A percentile compares a stretch with the other conserved stretches of the same genome.
phyloP scores from a whole-genome alignment of 1,139 yeast genomes.

The Diutina siamensis region DNA sequence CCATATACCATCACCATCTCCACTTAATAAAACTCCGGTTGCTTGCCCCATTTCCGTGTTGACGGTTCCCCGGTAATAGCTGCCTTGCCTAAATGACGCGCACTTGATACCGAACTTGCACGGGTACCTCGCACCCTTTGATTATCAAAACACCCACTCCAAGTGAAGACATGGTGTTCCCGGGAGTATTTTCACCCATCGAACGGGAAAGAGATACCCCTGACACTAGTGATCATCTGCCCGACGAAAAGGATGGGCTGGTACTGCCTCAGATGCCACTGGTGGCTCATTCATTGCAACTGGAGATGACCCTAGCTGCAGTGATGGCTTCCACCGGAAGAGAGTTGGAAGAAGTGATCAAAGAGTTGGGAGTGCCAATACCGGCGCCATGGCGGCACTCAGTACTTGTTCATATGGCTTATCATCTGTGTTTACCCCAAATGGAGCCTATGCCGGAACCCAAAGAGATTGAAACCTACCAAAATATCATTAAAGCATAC shows the following conservation, averaged over 20 bases:
- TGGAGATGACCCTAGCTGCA: background rate
- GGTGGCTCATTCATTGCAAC: background rate
- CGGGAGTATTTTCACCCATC: background rate
- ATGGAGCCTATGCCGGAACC: background rate
- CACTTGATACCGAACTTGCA: background rate
- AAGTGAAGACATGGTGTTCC: background rate
- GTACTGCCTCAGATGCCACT: background rate
- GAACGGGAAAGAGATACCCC: constrained; percentile 2
- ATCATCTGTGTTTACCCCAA: background rate
- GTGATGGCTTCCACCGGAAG: background rate
- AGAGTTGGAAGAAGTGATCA: background rate
- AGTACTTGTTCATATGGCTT: background rate
- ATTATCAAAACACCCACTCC: background rate
- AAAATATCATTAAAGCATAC: background rate
- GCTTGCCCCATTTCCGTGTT: no score
- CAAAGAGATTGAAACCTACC: no score
- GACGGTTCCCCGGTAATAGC: background rate
- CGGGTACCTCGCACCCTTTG: background rate
- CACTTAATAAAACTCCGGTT: no score
- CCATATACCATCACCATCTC: no score
- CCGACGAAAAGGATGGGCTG: constrained; percentile 4
- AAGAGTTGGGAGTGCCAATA: background rate
- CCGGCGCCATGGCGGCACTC: background rate
- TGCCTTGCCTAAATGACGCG: background rate
- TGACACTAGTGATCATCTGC: constrained; percentile 4